Evolutionary conservation across 1,139 yeast species (phyloP), one percentile per base, ranked within the genome.

Genomic region (Kodamaea ohmeri): DNA sequence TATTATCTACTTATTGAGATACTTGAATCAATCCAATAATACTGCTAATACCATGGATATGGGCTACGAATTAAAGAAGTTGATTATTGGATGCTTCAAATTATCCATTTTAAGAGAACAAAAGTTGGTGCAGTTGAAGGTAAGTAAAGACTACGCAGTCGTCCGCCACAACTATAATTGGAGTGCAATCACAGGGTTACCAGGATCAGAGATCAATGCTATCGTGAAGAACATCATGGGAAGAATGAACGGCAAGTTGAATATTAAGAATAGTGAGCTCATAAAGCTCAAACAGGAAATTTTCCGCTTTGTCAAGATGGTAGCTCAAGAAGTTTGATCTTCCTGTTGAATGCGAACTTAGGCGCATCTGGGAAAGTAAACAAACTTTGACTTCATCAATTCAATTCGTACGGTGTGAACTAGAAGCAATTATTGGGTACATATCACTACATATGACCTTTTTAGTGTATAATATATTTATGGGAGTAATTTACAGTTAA

Each of bases 21-120:
- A 71, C 47, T 63, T 71, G 44, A 71, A 71, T 47, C 77, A 71
- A 48, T 65, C 73, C 28, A 71, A 71, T 47, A 71, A 71, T 46
- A 66, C 61, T 46, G 60, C 58, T 29, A 56, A 53, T 41, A 51
- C 53, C 44, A 55, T 52, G 25, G 73, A 65, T 29, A 71, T 71
- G 76, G 76, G 71, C 32, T 70, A 65, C 49, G 67, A 65, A 30
- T 58, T 71, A 42, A 65, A 64, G 49, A 67, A 69, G 47, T 64
- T 71, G 44, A 65, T 71, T 37, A 56, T 70, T 25, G 76, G 75
- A 1, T 70, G 76, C 51, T 65, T 67, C 47, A 67, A 68, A 44
- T 55, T 71, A 34, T 63, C 72, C 2, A 58, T 69, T 25, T 53
- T 67, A 27, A 54, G 67, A 36, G 73, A 67, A 42, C 53, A 40